Base-by-base conservation (phyloP, 768 basidiomycete species). In the Tricholoma flavovirens region DNA sequence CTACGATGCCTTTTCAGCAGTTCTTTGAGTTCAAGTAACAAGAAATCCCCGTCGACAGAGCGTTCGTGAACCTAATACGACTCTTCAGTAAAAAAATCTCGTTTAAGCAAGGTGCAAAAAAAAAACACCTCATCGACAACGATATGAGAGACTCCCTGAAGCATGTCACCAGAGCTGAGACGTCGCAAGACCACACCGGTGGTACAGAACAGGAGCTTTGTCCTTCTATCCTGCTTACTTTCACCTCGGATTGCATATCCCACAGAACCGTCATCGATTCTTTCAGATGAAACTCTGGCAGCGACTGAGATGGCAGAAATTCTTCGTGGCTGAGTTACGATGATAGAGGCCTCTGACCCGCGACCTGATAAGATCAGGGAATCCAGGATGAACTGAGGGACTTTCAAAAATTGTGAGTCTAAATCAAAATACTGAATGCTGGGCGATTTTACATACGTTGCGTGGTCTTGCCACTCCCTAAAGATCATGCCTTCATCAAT, bases 201-300 rank as follows among this genome's bases (percentile, higher is more conserved):
- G 2, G 95, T 98, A 65, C 93, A 93, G 65, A 96, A 97, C 17
- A 95, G 72, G 2, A 95, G 71, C 59, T 88, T 87, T 5, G 91
- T 93, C 33, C 78, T 77, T 21, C 75, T 74, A 9, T 75, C 75
- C 49, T 83, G 80, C 59, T 83, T 89, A 36, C 81, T 83, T 68
- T 97, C 93, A 11, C 94, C 95, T 45, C 95, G 82, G 54, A 97
- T 93, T 2, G 86, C 83, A 63, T 96, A 98, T 2, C 93, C 94
- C 32, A 93, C 86, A 8, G 84, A 87, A 2, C 85, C 86, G 53
- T 90, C 88, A 7, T 88, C 81, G 3, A 80, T 67, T 11, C 92
- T 75, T 68, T 98, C 95, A 26, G 85, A 73, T 15, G 92, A 89
- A 30, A 97, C 94, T 49, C 94, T 86, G 10, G 86, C 77, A 3